phyloP scores from a whole-genome alignment of 257 asterid genomes.

The Verbena officinalis region DNA sequence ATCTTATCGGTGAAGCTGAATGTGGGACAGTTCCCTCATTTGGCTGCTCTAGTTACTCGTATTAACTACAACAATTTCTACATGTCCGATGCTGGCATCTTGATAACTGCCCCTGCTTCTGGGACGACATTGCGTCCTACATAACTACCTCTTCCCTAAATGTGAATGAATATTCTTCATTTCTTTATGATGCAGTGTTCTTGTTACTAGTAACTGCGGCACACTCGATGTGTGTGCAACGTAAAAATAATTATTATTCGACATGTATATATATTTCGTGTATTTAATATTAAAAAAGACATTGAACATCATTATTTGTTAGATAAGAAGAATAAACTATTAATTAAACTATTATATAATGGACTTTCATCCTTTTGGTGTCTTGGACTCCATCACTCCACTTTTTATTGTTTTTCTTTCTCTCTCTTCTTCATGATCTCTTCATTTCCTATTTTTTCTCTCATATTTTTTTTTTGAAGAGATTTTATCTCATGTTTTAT shows the following conservation, averaged over 20 bases:
- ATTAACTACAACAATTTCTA: constrained; percentile 88
- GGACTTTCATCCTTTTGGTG: too few relatives aligned
- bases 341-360: too few relatives aligned
- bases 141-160: constrained; percentile 33
- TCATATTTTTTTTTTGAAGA: too few relatives aligned
- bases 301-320: too few relatives aligned
- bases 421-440: too few relatives aligned
- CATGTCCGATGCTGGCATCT: constrained; percentile 79
- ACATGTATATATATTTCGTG: too few relatives aligned
- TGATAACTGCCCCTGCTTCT: constrained; percentile 54
- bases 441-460: too few relatives aligned
- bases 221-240: constrained; percentile 1
- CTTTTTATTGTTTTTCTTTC: too few relatives aligned
- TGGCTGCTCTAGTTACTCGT: constrained; percentile 91
- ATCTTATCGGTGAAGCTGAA: constrained; percentile 92
- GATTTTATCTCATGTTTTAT: too few relatives aligned
- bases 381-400: too few relatives aligned
- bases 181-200: not conserved
- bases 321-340: too few relatives aligned
- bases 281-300: too few relatives aligned
- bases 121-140: constrained; percentile 37
- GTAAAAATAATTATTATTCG: not conserved
- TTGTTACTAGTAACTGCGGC: not conserved
- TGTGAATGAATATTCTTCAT: constrained; percentile 11
- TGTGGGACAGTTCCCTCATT: constrained; percentile 95